Evolutionary conservation across 306 rosid species (phyloP), one percentile per base, ranked within the genome.

Genomic region (Casuarina equisetifolia): DNA sequence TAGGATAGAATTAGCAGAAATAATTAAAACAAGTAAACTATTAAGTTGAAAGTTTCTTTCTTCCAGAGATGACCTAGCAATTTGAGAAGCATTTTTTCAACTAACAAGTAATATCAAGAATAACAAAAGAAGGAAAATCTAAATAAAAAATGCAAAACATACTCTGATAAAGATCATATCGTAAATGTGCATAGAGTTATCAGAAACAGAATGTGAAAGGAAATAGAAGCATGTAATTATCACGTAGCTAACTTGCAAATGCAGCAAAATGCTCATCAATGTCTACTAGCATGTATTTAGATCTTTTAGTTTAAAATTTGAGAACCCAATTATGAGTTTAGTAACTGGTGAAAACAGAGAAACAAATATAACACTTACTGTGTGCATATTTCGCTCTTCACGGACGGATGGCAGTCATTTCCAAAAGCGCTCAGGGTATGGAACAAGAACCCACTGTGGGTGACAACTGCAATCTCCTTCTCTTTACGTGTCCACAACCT

Each of bases 401-500:
- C 73, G 16, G 78, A 69, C 76, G 97, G 86, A 88, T 95, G 97
- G 54, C 97, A 91, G 50, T 88, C 97, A 81, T 89, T 87, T 83
- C 97, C 97, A 78, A 95, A 92, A 82, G 89, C 78, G 53, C 89
- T 85, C 45, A 95, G 77, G 35, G 89, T 73, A 72, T 95, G 92
- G 80, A 73, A 83, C 79, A 91, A 84, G 83, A 91, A 95, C 75
- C 90, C 94, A 53, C 97, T 82, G 87, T 95, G 99, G 74, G 80
- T 68, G 72, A 91, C 90, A 76, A 95, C 85, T 61, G 97, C 98
- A 74, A 95, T 95, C 84, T 95, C 93, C 69, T 89, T 88, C 85
- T 95, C 97, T 85, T 95, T 80, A 25, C 97, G 92, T 3, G 97
- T 91, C 98, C 97, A 95, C 84, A 95, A 74, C 99, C 99, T 95